Conservation (phyloP, 805 yeast species). For the Nakazawaea wickerhamii region DNA sequence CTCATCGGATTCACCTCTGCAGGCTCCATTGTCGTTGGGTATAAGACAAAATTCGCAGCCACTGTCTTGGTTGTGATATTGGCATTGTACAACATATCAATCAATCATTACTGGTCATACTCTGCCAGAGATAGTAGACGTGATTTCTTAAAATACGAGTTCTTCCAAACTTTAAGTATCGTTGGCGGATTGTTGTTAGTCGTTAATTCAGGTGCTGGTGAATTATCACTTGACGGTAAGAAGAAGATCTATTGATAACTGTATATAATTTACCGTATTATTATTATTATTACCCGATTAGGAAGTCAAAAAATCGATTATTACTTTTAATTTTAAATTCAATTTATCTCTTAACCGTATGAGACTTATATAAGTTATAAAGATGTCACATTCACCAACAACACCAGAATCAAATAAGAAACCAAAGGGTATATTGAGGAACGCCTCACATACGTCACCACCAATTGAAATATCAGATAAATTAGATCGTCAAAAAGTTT, state of each 20-base stretch:
- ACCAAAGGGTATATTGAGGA: slow-evolving; percentile 30
- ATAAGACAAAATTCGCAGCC: slow-evolving; percentile 88
- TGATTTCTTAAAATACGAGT: slow-evolving; percentile 87
- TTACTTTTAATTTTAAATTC: no score
- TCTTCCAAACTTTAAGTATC: slow-evolving; percentile 89
- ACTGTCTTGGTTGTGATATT: slow-evolving; percentile 61
- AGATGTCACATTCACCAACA: slow-evolving; percentile 12
- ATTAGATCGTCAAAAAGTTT: slow-evolving; percentile 59
- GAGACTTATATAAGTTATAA: no score
- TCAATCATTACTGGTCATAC: slow-evolving; percentile 88
- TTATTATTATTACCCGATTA: neutral
- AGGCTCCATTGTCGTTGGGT: slow-evolving; percentile 81
- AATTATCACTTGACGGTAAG: slow-evolving; percentile 88
- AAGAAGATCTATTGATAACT: slow-evolving; percentile 69
- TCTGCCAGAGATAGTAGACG: slow-evolving; percentile 67
- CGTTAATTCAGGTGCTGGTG: slow-evolving; percentile 96
- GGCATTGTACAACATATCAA: slow-evolving; percentile 66
- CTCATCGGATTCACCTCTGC: slow-evolving; percentile 67
- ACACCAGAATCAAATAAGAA: slow-evolving; percentile 11
- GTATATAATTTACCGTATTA: neutral
- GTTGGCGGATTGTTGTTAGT: slow-evolving; percentile 90
- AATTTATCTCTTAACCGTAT: no score
- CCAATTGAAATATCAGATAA: slow-evolving; percentile 17
- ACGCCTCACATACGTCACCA: slow-evolving; percentile 16
- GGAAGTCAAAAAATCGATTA: neutral